These are phyloP conservation scores for Penicillium macrosclerotiorum DNA, from an alignment of 495 filamentous ascomycete species.

Conservation along the genomic window DNA sequence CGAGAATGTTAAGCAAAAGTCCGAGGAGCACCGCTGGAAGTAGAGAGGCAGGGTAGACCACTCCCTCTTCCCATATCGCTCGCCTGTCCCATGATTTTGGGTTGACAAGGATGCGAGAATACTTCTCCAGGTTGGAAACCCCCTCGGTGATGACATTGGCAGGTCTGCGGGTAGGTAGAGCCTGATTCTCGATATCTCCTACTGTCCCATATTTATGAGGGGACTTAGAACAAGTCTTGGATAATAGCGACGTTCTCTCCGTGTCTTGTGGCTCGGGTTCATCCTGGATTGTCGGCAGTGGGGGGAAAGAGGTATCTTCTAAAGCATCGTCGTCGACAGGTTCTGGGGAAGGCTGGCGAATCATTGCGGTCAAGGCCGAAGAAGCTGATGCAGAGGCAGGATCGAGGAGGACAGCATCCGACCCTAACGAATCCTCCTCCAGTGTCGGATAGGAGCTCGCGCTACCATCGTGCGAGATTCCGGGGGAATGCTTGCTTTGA, in stretches of 20 bases:
- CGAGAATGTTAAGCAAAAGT: conserved; percentile 85
- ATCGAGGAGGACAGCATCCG: conserved; percentile 5
- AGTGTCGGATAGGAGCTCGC: conserved; percentile 8
- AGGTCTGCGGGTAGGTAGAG: conserved; percentile 5
- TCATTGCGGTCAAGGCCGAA: conserved; percentile 64
- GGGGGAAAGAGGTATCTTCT: conserved; percentile 16
- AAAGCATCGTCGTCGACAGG: conserved; percentile 23
- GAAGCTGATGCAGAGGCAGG: conserved; percentile 16
- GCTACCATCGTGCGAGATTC: conserved; percentile 15
- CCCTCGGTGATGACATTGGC: conserved; percentile 17
- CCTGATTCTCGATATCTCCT: conserved; percentile 42
- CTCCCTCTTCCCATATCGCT: conserved; percentile 58
- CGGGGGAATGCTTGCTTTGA: conserved; percentile 11
- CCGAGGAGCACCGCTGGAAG: conserved; percentile 87
- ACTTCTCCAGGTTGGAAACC: conserved; percentile 24
- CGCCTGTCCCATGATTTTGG: conserved; percentile 72
- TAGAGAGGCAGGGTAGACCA: conserved; percentile 65
- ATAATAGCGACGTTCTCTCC: conserved; percentile 45
- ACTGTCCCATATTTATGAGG: conserved; percentile 33
- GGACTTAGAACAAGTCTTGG: conserved; percentile 35
- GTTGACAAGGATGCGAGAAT: conserved; percentile 35
- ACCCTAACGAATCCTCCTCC: conserved; percentile 13
- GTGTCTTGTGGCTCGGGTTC: conserved; percentile 25
- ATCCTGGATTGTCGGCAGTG: conserved; percentile 16
- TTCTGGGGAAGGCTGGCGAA: conserved; percentile 51